Conservation (phyloP, 345 rosid species). For the Cardamine occulta region DNA sequence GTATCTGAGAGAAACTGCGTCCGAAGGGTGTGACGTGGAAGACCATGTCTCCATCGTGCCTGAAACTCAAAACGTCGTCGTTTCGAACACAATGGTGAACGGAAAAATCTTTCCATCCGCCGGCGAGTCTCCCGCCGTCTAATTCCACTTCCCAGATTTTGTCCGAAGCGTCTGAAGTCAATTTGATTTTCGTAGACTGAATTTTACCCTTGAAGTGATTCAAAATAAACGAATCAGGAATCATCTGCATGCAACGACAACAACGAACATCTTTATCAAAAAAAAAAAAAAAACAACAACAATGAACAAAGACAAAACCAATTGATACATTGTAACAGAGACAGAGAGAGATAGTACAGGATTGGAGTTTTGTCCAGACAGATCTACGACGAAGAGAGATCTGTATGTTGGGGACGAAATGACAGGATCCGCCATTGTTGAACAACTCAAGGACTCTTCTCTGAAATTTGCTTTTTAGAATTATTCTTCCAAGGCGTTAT, state of each 20-base stretch:
- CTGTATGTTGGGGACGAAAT: not conserved
- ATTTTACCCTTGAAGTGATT: constrained; percentile 18
- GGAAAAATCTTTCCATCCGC: constrained; percentile 34
- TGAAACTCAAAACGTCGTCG: constrained; percentile 38
- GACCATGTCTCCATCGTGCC: constrained; percentile 30
- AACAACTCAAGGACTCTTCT: not conserved
- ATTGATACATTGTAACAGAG: not conserved
- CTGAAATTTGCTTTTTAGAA: not conserved
- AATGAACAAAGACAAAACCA: not conserved
- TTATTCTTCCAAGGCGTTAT: not conserved
- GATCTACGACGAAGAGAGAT: constrained; percentile 29
- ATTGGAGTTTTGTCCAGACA: constrained; percentile 31
- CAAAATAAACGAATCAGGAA: constrained; percentile 28
- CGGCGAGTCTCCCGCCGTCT: constrained; percentile 24
- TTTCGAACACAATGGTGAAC: constrained; percentile 21
- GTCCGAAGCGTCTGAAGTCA: constrained; percentile 33
- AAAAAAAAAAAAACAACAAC: no score
- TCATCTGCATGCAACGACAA: constrained; percentile 29
- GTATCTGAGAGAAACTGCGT: constrained; percentile 32
- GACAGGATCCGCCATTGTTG: constrained; percentile 29
- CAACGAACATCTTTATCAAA: no score
- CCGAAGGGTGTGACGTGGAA: constrained; percentile 38
- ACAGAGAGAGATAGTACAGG: constrained; percentile 31
- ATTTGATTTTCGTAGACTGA: constrained; percentile 19
- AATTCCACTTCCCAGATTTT: constrained; percentile 34